phyloP scores from a whole-genome alignment of 192 early-diverging fungal genomes.

The Coemansia reversa region DNA sequence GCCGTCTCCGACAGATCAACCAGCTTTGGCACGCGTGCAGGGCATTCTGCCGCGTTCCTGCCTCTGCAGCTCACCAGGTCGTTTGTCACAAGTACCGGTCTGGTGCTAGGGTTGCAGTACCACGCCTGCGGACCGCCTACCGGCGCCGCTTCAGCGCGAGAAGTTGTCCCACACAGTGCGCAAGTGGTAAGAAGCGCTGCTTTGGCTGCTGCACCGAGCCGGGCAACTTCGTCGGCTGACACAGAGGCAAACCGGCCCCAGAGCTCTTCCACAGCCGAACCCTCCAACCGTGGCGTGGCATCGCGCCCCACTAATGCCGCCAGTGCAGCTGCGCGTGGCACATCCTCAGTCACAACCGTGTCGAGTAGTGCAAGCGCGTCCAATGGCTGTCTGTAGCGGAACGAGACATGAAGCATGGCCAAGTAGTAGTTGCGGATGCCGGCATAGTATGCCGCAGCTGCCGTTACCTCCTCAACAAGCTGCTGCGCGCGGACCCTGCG shows the following conservation, averaged over 20 bases:
- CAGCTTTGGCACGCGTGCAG: conserved; percentile 21
- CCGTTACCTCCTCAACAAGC: conserved; percentile 26
- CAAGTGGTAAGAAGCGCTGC: conserved; percentile 13
- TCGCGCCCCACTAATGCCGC: conserved; percentile 1
- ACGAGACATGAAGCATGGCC: conserved; percentile 29
- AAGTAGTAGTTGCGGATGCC: conserved; percentile 39
- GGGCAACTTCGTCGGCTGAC: conserved; percentile 6
- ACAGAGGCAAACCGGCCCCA: conserved; percentile 18
- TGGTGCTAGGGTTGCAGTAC: conserved; percentile 5
- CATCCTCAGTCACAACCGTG: conserved; percentile 14
- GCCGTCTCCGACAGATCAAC: conserved; percentile 19
- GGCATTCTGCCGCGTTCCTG: not conserved
- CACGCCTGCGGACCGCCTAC: not conserved
- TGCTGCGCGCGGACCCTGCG: conserved; percentile 20
- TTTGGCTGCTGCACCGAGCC: conserved; percentile 1
- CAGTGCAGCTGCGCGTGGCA: conserved; percentile 15
- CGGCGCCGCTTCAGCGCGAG: not conserved
- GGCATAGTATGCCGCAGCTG: conserved; percentile 31
- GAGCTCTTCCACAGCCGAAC: conserved; percentile 9
- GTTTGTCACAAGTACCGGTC: conserved; percentile 19
- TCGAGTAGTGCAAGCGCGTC: conserved; percentile 45
- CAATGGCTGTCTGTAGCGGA: conserved; percentile 10
- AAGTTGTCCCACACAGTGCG: conserved; percentile 14
- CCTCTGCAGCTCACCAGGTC: conserved; percentile 1
- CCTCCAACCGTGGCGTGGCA: conserved; percentile 1